Percentiles rank a stretch among this genome's conserved stretches.
Conservation (phyloP, 2,329 filamentous ascomycete genomes). For the Neofusicoccum sp. region DNA sequence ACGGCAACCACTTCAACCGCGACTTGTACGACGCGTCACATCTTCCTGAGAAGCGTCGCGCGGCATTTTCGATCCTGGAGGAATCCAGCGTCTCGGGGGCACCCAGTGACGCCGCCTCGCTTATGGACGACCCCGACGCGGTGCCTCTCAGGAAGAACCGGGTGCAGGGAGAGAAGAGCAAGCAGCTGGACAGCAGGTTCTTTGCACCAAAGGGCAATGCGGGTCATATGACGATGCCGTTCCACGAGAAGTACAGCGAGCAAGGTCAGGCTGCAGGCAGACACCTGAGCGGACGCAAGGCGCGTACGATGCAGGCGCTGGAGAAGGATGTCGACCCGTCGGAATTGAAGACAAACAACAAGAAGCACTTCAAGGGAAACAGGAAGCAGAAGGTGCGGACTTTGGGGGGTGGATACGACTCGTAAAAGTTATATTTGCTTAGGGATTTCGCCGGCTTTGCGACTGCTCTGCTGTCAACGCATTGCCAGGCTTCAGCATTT, state of each 20-base stretch:
- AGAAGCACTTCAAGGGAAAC: slow-evolving; percentile 94
- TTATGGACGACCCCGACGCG: slow-evolving; percentile 56
- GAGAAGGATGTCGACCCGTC: slow-evolving; percentile 83
- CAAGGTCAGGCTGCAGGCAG: slow-evolving; percentile 67
- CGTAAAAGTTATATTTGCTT: neutral
- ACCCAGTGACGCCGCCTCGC: slow-evolving; percentile 41
- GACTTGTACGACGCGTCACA: slow-evolving; percentile 85
- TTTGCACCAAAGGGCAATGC: slow-evolving; percentile 69
- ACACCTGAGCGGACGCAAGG: slow-evolving; percentile 79
- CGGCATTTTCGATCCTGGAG: slow-evolving; percentile 58
- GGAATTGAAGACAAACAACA: slow-evolving; percentile 69
- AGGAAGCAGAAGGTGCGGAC: slow-evolving; percentile 54
- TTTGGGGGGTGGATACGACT: slow-evolving; percentile 11
- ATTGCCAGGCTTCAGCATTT: slow-evolving; percentile 11
- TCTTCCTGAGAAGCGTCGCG: slow-evolving; percentile 78
- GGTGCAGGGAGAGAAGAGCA: slow-evolving; percentile 69
- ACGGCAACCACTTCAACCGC: slow-evolving; percentile 78
- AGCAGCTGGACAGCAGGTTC: slow-evolving; percentile 83
- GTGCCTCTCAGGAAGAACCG: slow-evolving; percentile 36
- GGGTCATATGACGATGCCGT: slow-evolving; percentile 75
- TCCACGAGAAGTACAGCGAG: slow-evolving; percentile 86
- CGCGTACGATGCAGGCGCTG: slow-evolving; percentile 75
- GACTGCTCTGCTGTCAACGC: neutral
- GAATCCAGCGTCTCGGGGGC: slow-evolving; percentile 41
- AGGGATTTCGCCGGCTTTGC: neutral